Percentiles rank a stretch among this genome's conserved stretches.
These are phyloP conservation scores for Stemphylium beticola DNA, from an alignment of 2,329 filamentous ascomycete genomes.

Conservation along the genomic window DNA sequence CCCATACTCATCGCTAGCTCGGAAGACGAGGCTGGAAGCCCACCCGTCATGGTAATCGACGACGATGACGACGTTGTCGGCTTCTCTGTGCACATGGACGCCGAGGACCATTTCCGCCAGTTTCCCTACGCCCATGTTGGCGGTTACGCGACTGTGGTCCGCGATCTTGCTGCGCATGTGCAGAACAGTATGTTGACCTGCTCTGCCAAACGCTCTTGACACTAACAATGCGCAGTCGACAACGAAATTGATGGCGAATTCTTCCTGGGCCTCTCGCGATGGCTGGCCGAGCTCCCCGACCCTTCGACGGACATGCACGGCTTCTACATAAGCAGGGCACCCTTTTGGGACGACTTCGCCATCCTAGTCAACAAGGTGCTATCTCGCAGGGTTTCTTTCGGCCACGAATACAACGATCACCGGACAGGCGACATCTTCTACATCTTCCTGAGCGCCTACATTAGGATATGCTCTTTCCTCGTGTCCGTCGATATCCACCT, in stretches of 20 bases:
- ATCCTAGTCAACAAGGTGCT: conserved; percentile 37
- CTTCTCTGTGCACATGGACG: conserved; percentile 29
- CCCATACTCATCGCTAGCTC: conserved; percentile 25
- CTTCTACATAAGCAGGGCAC: conserved; percentile 37
- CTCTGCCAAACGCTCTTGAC: neutral
- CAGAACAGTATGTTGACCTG: conserved; percentile 28
- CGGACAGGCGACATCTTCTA: conserved; percentile 35
- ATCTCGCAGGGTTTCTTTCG: conserved; percentile 37
- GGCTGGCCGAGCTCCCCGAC: conserved; percentile 39
- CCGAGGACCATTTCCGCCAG: conserved; percentile 36
- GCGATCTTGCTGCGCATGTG: conserved; percentile 33
- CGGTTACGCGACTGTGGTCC: conserved; percentile 28
- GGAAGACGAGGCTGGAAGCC: conserved; percentile 28
- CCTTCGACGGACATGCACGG: conserved; percentile 22
- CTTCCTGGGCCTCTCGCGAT: conserved; percentile 31
- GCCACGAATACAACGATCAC: conserved; percentile 33
- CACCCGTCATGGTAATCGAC: conserved; percentile 49
- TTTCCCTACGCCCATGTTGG: conserved; percentile 39
- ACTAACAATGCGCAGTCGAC: conserved; percentile 26
- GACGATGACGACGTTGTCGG: conserved; percentile 33
- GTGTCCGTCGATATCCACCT: conserved; percentile 33
- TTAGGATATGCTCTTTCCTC: conserved; percentile 34
- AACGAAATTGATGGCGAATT: conserved; percentile 28
- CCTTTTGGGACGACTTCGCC: conserved; percentile 46
- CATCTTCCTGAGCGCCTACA: conserved; percentile 37